These are phyloP conservation scores for Digitaria exilis DNA, from an alignment of 202 grass and related monocot species.

Conservation along the genomic window DNA sequence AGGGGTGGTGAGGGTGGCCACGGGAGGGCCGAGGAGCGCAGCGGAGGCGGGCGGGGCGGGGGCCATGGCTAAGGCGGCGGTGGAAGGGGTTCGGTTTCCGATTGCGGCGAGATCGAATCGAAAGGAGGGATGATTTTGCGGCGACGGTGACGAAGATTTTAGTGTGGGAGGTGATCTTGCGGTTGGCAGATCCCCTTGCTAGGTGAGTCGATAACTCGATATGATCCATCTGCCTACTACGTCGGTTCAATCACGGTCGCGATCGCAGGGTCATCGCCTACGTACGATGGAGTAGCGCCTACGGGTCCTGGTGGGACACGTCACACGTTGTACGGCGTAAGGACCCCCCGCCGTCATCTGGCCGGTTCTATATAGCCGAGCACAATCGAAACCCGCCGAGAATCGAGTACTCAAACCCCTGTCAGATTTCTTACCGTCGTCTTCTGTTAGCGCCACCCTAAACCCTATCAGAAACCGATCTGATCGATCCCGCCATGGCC, in stretches of 20 bases:
- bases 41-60: neutral
- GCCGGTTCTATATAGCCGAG: neutral
- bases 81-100: neutral
- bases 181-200: constrained; percentile 25
- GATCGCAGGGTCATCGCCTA: neutral
- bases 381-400: neutral
- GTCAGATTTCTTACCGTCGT: neutral
- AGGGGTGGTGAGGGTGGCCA: neutral
- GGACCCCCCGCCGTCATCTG: neutral
- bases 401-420: neutral
- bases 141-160: neutral
- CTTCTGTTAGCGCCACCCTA: neutral
- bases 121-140: neutral
- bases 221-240: neutral
- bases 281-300: neutral
- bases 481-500: neutral
- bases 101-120: neutral
- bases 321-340: neutral
- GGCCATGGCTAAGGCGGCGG: neutral
- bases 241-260: neutral
- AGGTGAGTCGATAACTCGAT: neutral
- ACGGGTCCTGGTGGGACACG: neutral
- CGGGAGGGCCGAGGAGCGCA: constrained; percentile 40
- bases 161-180: neutral
- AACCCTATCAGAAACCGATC: neutral